phyloP scores from a whole-genome alignment of 2,329 filamentous ascomycete genomes.

The Bipolaris cookei region DNA sequence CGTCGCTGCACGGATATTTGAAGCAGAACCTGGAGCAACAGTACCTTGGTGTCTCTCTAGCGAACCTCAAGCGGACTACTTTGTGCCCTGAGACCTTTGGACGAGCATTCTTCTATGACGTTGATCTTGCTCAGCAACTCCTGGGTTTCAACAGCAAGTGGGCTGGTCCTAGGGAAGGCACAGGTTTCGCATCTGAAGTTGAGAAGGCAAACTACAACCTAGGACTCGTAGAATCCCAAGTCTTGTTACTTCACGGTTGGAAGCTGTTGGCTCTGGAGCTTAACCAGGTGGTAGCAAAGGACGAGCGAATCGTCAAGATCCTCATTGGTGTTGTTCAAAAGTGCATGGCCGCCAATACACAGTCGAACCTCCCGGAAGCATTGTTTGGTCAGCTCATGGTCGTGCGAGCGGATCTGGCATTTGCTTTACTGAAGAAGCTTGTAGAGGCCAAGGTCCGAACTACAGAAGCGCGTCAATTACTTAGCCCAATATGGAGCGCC shows the following conservation, averaged over 20 bases:
- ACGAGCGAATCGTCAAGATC: conserved; percentile 66
- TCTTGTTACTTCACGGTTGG: conserved; percentile 86
- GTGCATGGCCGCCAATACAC: conserved; percentile 79
- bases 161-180: conserved; percentile 61
- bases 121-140: conserved; percentile 75
- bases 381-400: conserved; percentile 83
- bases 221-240: conserved; percentile 89
- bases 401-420: conserved; percentile 77
- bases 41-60: conserved; percentile 75
- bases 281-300: conserved; percentile 65
- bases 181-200: conserved; percentile 84
- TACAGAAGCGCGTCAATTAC: conserved; percentile 60
- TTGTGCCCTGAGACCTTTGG: conserved; percentile 72
- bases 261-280: conserved; percentile 86
- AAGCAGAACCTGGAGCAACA: conserved; percentile 81
- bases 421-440: conserved; percentile 81
- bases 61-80: conserved; percentile 78
- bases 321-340: conserved; percentile 77
- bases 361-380: conserved; percentile 72
- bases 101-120: conserved; percentile 81
- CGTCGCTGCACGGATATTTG: conserved; percentile 84
- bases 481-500: conserved; percentile 66
- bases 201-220: conserved; percentile 87
- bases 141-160: conserved; percentile 80
- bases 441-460: conserved; percentile 62